Conservation (phyloP, 1,139 yeast species). For the Candida tetrigidarum region DNA sequence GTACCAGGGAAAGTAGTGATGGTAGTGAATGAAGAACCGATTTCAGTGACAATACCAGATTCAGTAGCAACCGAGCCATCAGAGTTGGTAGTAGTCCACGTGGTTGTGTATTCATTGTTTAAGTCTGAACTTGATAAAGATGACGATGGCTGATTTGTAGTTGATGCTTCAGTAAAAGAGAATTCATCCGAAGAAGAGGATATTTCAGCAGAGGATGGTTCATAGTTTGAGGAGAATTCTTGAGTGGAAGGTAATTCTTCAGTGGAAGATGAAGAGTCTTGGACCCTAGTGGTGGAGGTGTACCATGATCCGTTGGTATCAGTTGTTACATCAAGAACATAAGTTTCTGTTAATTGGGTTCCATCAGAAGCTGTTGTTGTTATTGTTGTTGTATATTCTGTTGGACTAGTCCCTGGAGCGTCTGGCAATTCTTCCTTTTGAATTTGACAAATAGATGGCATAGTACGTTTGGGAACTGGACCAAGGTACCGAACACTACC, state of each 20-base stretch:
- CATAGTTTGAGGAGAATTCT: background rate
- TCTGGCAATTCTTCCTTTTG: constrained; percentile 18
- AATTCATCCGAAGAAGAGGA: too few relatives aligned
- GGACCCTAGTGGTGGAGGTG: constrained; percentile 8
- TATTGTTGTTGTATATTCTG: background rate
- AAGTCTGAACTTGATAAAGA: too few relatives aligned
- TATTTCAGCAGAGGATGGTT: too few relatives aligned
- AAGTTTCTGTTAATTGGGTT: background rate
- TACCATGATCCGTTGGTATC: background rate
- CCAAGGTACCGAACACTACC: constrained; percentile 21
- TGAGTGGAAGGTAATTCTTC: background rate
- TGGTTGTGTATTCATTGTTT: background rate
- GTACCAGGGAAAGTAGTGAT: background rate
- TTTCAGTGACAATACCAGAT: background rate
- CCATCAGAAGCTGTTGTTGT: constrained; percentile 3
- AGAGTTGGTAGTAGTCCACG: background rate
- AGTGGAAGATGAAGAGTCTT: constrained; percentile 1
- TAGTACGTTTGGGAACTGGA: constrained; percentile 23
- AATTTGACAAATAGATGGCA: constrained; percentile 17
- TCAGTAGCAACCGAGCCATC: background rate
- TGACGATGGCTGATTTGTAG: too few relatives aligned
- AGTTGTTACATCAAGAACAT: constrained; percentile 1
- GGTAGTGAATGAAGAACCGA: background rate
- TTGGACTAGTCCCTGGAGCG: background rate
- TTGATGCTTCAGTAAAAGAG: too few relatives aligned